Evolutionary conservation across 2,329 filamentous ascomycete species (phyloP).

Genomic region (Colletotrichum lentis): DNA sequence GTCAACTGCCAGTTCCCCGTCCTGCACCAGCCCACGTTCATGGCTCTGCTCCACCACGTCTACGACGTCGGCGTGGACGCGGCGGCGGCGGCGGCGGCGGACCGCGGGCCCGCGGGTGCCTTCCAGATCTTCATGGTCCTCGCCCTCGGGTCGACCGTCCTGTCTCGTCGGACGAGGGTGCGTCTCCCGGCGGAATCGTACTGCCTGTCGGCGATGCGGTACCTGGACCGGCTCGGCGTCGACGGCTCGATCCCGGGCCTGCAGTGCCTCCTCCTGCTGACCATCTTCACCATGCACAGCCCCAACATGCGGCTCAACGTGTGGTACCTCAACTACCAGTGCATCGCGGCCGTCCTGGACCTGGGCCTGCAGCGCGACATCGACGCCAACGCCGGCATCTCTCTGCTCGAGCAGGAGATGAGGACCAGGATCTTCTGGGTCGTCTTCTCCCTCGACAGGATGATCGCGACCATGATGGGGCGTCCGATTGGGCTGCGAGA

Average conservation of each 20-base stretch:
- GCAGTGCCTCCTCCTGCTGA: constrained; percentile 57
- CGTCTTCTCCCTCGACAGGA: constrained; percentile 60
- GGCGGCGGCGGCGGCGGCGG: neutral
- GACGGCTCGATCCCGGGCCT: constrained; percentile 59
- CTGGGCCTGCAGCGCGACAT: constrained; percentile 61
- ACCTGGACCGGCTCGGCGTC: constrained; percentile 56
- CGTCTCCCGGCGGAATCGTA: constrained; percentile 59
- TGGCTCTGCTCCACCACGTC: constrained; percentile 43
- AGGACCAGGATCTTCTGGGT: constrained; percentile 65
- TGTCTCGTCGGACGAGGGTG: constrained; percentile 54
- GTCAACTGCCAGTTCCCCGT: constrained; percentile 61
- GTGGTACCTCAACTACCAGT: constrained; percentile 66
- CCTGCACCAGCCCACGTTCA: constrained; percentile 55
- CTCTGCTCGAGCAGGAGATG: constrained; percentile 61
- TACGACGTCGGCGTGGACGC: constrained; percentile 44
- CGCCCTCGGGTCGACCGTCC: constrained; percentile 56
- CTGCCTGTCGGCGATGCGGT: constrained; percentile 56
- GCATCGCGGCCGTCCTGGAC: constrained; percentile 59
- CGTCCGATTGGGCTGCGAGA: constrained; percentile 63
- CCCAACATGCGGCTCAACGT: constrained; percentile 58
- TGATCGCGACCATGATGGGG: constrained; percentile 64
- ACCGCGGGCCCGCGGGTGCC: constrained; percentile 42
- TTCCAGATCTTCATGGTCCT: constrained; percentile 65
- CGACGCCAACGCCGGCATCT: constrained; percentile 51
- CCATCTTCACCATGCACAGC: constrained; percentile 61